phyloP scores from a whole-genome alignment of 2,329 filamentous ascomycete genomes.

The Ophiosphaerella herpotricha region DNA sequence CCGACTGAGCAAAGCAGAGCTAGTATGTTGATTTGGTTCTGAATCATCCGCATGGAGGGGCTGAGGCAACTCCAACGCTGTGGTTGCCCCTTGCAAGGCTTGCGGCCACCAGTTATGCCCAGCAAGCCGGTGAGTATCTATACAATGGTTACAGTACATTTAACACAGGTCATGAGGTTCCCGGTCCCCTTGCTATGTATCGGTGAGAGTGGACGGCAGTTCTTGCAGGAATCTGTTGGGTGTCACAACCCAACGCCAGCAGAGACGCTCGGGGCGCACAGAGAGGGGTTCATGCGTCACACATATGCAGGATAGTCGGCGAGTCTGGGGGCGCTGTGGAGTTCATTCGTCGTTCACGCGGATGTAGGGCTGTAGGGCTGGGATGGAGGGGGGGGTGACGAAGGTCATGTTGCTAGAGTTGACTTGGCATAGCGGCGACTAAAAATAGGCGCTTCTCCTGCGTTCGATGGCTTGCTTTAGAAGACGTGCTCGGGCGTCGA shows the following conservation, averaged over 20 bases:
- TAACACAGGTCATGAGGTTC: slow-evolving; percentile 8
- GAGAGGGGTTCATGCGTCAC: slow-evolving; percentile 21
- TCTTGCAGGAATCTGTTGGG: slow-evolving; percentile 12
- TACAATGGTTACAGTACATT: slow-evolving; percentile 5
- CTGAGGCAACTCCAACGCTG: slow-evolving; percentile 6
- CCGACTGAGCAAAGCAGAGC: slow-evolving; percentile 5
- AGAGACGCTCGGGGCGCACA: slow-evolving; percentile 14
- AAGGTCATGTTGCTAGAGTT: slow-evolving; percentile 21
- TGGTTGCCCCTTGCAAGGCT: slow-evolving; percentile 15
- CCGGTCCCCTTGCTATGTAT: slow-evolving; percentile 6
- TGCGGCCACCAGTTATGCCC: slow-evolving; percentile 14
- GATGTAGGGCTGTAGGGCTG: slow-evolving; percentile 32
- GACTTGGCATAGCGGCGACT: slow-evolving; percentile 18
- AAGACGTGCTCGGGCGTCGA: too few species aligned
- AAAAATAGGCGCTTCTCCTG: slow-evolving; percentile 32
- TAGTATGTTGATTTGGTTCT: slow-evolving; percentile 3
- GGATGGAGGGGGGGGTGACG: slow-evolving; percentile 4
- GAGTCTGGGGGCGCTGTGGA: slow-evolving; percentile 4
- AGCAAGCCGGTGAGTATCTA: slow-evolving; percentile 17
- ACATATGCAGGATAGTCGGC: slow-evolving; percentile 7
- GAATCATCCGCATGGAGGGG: background rate
- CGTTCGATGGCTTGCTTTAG: background rate
- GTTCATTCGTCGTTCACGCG: slow-evolving; percentile 15
- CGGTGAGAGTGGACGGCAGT: slow-evolving; percentile 19
- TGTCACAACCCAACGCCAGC: slow-evolving; percentile 14